Percentiles rank a stretch among this genome's conserved stretches.
phyloP scores from a whole-genome alignment of 1,284 basidiomycete genomes.

The Lignosus rhinocerotis region DNA sequence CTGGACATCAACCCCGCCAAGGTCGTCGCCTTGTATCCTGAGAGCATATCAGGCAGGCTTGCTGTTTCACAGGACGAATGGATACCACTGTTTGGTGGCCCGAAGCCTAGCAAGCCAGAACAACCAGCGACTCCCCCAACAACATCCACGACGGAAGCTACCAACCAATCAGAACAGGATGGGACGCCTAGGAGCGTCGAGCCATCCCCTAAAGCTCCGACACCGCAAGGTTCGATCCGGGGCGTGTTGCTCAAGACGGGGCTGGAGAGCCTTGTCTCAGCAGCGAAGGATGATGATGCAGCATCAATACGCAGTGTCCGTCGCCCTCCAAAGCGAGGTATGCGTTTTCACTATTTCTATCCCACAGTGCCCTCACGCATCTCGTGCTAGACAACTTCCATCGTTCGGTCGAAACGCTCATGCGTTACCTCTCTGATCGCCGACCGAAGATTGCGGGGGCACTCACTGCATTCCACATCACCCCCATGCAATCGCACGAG shows the following conservation, averaged over 20 bases:
- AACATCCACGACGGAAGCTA: constrained; percentile 22
- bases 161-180: constrained; percentile 25
- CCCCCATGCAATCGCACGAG: constrained; percentile 65
- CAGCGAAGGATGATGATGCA: constrained; percentile 60
- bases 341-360: background rate
- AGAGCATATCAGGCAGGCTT: constrained; percentile 79
- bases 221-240: constrained; percentile 49
- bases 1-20: constrained; percentile 93
- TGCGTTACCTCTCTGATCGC: constrained; percentile 80
- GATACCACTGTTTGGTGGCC: constrained; percentile 88
- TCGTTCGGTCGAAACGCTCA: constrained; percentile 68
- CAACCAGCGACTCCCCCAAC: constrained; percentile 10
- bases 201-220: constrained; percentile 35
- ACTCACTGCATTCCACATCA: constrained; percentile 68
- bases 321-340: constrained; percentile 24
- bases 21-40: constrained; percentile 88
- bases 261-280: constrained; percentile 51
- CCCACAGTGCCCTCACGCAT: background rate
- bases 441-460: constrained; percentile 83
- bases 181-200: constrained; percentile 19
- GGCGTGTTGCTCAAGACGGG: constrained; percentile 49
- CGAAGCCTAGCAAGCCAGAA: constrained; percentile 43
- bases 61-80: constrained; percentile 71
- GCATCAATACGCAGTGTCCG: constrained; percentile 49
- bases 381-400: constrained; percentile 51